A percentile compares a stretch with the other conserved stretches of the same genome.
Evolutionary conservation across 1,284 basidiomycete genomes (phyloP).

Genomic region (Phlebopus sp.): DNA sequence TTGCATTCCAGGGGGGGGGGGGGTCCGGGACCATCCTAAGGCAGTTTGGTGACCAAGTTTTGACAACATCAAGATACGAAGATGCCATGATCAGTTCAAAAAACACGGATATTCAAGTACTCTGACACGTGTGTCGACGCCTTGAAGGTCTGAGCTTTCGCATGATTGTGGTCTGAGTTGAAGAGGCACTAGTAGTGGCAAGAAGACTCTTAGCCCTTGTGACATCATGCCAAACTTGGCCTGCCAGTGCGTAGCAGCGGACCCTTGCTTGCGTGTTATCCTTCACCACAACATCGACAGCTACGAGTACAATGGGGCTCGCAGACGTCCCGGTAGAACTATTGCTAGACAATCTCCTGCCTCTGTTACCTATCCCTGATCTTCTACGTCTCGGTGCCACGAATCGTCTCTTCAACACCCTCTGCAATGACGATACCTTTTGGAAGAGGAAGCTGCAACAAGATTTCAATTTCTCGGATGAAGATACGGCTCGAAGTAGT

Average conservation of each 20-base stretch:
- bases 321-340: slow-evolving; percentile 68
- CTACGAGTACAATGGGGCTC: slow-evolving; percentile 35
- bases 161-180: too few relatives aligned
- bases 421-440: slow-evolving; percentile 73
- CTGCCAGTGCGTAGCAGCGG: slow-evolving; percentile 3
- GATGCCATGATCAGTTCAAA: too few relatives aligned
- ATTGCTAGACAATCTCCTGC: slow-evolving; percentile 70
- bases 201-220: slow-evolving; percentile 2
- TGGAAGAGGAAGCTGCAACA: slow-evolving; percentile 70
- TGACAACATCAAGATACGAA: too few relatives aligned
- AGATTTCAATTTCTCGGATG: slow-evolving; percentile 79
- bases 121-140: too few relatives aligned
- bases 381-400: slow-evolving; percentile 57
- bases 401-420: slow-evolving; percentile 52
- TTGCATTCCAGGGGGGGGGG: too few relatives aligned
- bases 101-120: too few relatives aligned
- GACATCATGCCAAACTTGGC: slow-evolving; percentile 2
- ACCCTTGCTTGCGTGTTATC: slow-evolving; percentile 1
- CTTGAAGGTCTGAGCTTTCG: too few relatives aligned
- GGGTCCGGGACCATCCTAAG: too few relatives aligned
- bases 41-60: too few relatives aligned
- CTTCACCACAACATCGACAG: not conserved
- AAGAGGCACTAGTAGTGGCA: too few relatives aligned
- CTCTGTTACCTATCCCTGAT: slow-evolving; percentile 54
- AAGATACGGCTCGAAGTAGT: slow-evolving; percentile 63